phyloP scores from a whole-genome alignment of 2,329 filamentous ascomycete species.

The Alternaria ventricosa region DNA sequence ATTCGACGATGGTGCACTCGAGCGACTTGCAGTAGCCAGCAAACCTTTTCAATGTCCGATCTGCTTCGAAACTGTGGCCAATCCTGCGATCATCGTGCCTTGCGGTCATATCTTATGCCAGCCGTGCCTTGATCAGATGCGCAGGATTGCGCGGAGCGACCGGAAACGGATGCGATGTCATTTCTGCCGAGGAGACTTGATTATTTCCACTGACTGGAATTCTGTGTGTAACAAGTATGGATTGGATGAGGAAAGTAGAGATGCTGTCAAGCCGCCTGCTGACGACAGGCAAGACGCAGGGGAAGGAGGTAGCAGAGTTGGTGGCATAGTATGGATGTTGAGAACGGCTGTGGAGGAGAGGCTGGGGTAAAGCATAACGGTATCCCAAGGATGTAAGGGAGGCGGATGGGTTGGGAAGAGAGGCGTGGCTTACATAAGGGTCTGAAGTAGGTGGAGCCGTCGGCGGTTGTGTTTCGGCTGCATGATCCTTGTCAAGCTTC shows the following conservation, averaged over 20 bases:
- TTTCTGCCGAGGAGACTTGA: background rate
- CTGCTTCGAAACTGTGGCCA: background rate
- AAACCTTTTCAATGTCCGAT: background rate
- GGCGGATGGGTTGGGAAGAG: background rate
- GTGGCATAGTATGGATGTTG: background rate
- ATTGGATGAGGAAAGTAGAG: background rate
- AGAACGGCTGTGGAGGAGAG: background rate
- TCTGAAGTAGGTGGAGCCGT: constrained; percentile 5
- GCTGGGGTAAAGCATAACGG: background rate
- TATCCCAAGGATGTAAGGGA: background rate
- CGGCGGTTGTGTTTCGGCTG: constrained; percentile 12
- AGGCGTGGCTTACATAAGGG: constrained; percentile 4
- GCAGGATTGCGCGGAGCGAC: background rate
- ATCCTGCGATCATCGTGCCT: background rate
- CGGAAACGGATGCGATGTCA: background rate
- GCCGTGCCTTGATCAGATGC: background rate
- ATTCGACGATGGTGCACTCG: background rate
- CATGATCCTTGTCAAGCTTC: constrained; percentile 9
- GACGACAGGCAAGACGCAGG: background rate
- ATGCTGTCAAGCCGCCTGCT: background rate
- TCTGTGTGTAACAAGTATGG: background rate
- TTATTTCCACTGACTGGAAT: background rate
- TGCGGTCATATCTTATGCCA: background rate
- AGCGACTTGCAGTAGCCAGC: background rate
- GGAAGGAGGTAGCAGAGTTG: background rate